Conservation (phyloP, 1,284 basidiomycete genomes). For the Malassezia psittaci region DNA sequence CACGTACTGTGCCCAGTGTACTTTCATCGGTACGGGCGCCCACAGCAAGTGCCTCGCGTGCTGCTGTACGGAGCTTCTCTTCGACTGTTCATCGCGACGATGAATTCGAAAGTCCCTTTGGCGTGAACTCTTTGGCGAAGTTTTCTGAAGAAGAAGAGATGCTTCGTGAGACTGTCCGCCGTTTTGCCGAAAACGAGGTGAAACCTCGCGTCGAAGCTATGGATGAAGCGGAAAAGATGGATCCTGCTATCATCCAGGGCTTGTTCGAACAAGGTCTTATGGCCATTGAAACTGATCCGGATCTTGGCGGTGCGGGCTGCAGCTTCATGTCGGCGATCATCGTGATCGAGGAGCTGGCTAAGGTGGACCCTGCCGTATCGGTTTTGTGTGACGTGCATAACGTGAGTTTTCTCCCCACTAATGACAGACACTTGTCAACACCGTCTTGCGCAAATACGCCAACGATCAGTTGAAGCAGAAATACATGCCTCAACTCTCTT, state of each 20-base stretch:
- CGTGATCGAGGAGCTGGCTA: conserved; percentile 91
- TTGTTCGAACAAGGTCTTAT: conserved; percentile 96
- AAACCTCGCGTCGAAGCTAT: conserved; percentile 85
- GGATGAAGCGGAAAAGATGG: conserved; percentile 97
- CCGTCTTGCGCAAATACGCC: conserved; percentile 78
- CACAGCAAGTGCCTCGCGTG: background rate
- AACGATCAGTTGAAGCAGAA: conserved; percentile 73
- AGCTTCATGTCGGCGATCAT: conserved; percentile 94
- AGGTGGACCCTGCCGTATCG: conserved; percentile 89
- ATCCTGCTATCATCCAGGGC: conserved; percentile 72
- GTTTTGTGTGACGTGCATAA: conserved; percentile 98
- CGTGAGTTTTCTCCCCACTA: conserved; percentile 10
- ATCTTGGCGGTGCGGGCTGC: conserved; percentile 74
- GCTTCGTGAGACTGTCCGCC: conserved; percentile 38
- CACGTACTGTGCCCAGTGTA: background rate
- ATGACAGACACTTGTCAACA: conserved; percentile 58
- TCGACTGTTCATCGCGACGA: conserved; percentile 15
- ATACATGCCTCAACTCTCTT: conserved; percentile 74
- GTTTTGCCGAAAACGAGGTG: conserved; percentile 76
- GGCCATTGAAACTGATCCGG: conserved; percentile 84
- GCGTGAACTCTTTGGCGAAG: conserved; percentile 44
- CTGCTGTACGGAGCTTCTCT: conserved; percentile 22
- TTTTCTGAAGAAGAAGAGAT: conserved; percentile 45
- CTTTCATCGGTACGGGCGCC: background rate
- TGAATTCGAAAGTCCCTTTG: conserved; percentile 42